Evolutionary conservation across 495 filamentous ascomycete genomes (phyloP), one percentile per base, ranked within the genome.

Genomic region (Penicillium herquei): DNA sequence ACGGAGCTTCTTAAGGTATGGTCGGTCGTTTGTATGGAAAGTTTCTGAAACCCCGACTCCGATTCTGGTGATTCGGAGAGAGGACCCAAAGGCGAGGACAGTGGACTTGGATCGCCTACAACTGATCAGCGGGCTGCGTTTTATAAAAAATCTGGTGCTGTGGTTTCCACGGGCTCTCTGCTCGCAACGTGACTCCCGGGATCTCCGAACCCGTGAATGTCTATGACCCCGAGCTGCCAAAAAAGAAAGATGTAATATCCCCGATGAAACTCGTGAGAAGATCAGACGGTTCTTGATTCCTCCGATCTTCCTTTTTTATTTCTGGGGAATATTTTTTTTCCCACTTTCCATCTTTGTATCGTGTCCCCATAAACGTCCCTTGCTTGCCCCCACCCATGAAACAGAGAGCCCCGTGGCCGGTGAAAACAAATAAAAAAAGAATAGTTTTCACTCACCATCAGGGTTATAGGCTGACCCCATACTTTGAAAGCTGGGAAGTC

Each of bases 41-140:
- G 78, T 62, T 84, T 87, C 84, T 85, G 71, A 50, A 89, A 74
- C 32, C 59, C 70, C 39, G 68, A 62, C 55, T 71, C 68, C 31
- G 65, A 65, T 62, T 74, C 68, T 44, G 75, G 73, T 17, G 74
- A 78, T 56, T 71, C 67, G 55, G 74, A 74, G 34, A 77, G 67
- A 43, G 68, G 68, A 46, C 70, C 67, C 64, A 77, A 62, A 21
- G 74, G 75, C 58, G 75, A 78, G 61, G 75, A 77, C 50, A 76
- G 61, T 56, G 75, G 75, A 73, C 75, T 78, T 56, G 69, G 68
- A 66, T 77, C 74, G 61, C 69, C 74, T 78, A 52, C 52, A 55
- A 26, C 53, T 52, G 51, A 63, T 68, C 59, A 68, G 65, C 62
- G 41, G 45, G 43, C 52, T 59, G 51, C 50, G 52, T 21, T 52